Evolutionary conservation across 257 asterid species (phyloP).

Genomic region (Salvia hispanica): DNA sequence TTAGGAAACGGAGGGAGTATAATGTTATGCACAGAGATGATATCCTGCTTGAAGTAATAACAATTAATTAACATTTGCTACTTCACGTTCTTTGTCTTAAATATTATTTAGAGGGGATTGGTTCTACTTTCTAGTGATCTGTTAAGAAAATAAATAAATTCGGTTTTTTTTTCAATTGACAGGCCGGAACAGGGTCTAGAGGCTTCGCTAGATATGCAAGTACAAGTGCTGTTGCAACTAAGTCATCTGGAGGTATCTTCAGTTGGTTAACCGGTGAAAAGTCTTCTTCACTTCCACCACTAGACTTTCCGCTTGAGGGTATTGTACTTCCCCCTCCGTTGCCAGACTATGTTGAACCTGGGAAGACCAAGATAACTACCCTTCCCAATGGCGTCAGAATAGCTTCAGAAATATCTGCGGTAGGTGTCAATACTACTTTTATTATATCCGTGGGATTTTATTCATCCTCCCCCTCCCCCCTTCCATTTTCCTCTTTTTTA

Average conservation of each 20-base stretch:
- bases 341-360: conserved; percentile 81
- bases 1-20: too few relatives aligned
- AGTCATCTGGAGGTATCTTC: conserved; percentile 70
- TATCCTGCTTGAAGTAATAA: not conserved
- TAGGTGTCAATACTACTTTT: conserved; percentile 36
- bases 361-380: conserved; percentile 66
- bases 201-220: conserved; percentile 68
- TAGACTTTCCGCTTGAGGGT: conserved; percentile 74
- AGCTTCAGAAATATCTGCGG: conserved; percentile 82
- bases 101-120: conserved; percentile 11
- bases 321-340: conserved; percentile 65
- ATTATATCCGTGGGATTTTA: not conserved
- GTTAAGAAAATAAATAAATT: not conserved
- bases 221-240: conserved; percentile 63
- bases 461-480: not conserved
- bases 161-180: conserved; percentile 22
- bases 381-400: conserved; percentile 75
- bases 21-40: not conserved
- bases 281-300: conserved; percentile 66
- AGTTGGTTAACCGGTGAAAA: conserved; percentile 70
- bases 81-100: not conserved
- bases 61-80: not conserved
- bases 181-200: conserved; percentile 56
- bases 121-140: conserved; percentile 7
- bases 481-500: conserved; percentile 5